Evolutionary conservation across 306 rosid genomes (phyloP).

Genomic region (Carpinus viminea): DNA sequence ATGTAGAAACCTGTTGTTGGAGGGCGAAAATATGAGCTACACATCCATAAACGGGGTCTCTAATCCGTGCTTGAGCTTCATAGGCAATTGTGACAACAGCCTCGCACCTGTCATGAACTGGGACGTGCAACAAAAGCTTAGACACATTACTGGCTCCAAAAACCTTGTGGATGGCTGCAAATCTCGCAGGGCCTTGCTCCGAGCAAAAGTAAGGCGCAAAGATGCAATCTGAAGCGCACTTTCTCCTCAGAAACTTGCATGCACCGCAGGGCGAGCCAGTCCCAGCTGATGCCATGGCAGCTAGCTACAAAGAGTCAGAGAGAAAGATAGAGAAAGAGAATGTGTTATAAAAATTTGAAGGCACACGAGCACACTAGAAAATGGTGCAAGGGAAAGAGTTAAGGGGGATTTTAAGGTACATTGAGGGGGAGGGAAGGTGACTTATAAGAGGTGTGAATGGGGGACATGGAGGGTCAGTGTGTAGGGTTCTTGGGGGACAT

Average conservation of each 20-base stretch:
- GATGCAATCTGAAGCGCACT: constrained; percentile 81
- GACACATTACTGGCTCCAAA: constrained; percentile 97
- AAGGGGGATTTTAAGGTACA: constrained; percentile 23
- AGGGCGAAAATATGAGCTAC: constrained; percentile 92
- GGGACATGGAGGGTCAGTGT: constrained; percentile 58
- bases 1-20: constrained; percentile 76
- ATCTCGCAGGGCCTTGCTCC: constrained; percentile 83
- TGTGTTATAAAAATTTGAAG: constrained; percentile 30
- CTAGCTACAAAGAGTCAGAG: neutral
- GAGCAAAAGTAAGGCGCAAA: constrained; percentile 94
- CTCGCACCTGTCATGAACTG: constrained; percentile 83
- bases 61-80: constrained; percentile 90
- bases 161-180: constrained; percentile 96
- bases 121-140: constrained; percentile 71
- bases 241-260: constrained; percentile 90
- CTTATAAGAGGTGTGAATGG: constrained; percentile 54
- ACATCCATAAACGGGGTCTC: constrained; percentile 97
- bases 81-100: constrained; percentile 94
- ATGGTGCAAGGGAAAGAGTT: constrained; percentile 50
- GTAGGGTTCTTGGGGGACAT: constrained; percentile 74
- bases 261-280: constrained; percentile 96
- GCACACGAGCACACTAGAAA: constrained; percentile 86
- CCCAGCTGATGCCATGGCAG: constrained; percentile 45
- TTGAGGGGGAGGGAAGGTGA: constrained; percentile 24
- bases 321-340: neutral